phyloP scores from a whole-genome alignment of 495 filamentous ascomycete genomes.

The Pseudomonodictys pantanalensis region DNA sequence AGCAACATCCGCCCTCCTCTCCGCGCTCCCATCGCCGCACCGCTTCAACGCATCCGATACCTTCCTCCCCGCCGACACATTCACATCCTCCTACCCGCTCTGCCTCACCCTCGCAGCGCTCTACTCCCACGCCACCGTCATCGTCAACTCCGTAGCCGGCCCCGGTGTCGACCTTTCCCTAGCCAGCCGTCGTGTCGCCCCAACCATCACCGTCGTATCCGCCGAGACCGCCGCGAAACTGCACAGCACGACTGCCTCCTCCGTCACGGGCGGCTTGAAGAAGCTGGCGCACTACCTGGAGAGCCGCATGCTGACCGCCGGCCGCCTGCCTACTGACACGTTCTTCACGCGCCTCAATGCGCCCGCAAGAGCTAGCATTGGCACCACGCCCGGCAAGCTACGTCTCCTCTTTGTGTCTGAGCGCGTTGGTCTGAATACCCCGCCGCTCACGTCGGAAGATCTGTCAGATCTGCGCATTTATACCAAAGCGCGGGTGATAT shows the following conservation, averaged over 20 bases:
- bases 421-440: slow-evolving; percentile 50
- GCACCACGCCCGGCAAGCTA: slow-evolving; percentile 67
- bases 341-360: slow-evolving; percentile 63
- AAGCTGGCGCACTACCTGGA: slow-evolving; percentile 67
- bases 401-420: slow-evolving; percentile 71
- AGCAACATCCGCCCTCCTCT: slow-evolving; percentile 72
- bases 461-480: slow-evolving; percentile 77
- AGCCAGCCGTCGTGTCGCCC: slow-evolving; percentile 69
- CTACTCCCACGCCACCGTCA: slow-evolving; percentile 77
- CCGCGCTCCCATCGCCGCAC: slow-evolving; percentile 68
- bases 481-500: slow-evolving; percentile 76
- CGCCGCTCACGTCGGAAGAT: slow-evolving; percentile 59
- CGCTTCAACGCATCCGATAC: slow-evolving; percentile 71
- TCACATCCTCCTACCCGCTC: slow-evolving; percentile 75
- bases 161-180: slow-evolving; percentile 64
- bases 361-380: slow-evolving; percentile 57
- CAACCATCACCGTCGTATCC: slow-evolving; percentile 79
- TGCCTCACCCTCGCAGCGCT: slow-evolving; percentile 78
- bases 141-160: slow-evolving; percentile 82
- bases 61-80: slow-evolving; percentile 82
- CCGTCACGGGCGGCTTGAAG: slow-evolving; percentile 51
- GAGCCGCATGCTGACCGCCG: slow-evolving; percentile 63
- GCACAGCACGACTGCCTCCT: slow-evolving; percentile 54
- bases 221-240: slow-evolving; percentile 67
- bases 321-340: slow-evolving; percentile 67